phyloP scores from a whole-genome alignment of 2,329 filamentous ascomycete species.

The Phialophora tarda region DNA sequence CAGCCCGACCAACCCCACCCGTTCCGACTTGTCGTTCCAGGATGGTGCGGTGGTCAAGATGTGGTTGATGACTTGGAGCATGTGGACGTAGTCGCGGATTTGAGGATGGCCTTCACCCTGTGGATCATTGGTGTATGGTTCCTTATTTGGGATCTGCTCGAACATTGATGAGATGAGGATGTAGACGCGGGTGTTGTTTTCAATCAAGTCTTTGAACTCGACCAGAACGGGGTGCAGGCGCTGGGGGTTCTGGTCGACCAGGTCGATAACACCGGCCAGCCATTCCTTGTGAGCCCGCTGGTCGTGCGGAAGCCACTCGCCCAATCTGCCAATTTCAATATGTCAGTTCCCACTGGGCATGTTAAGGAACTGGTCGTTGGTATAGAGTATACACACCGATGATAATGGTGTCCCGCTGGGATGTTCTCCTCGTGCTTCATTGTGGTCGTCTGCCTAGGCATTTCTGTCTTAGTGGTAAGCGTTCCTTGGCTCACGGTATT shows the following conservation, averaged over 20 bases:
- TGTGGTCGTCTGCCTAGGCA: background rate
- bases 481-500: background rate
- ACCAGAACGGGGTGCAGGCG: constrained; percentile 64
- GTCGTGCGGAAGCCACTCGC: constrained; percentile 69
- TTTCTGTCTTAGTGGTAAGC: background rate
- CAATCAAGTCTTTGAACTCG: constrained; percentile 71
- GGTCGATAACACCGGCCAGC: constrained; percentile 62
- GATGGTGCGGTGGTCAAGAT: constrained; percentile 49
- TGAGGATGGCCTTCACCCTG: constrained; percentile 61
- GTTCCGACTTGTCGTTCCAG: constrained; percentile 49
- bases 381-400: background rate
- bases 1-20: constrained; percentile 56
- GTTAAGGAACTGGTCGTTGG: background rate
- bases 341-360: constrained; percentile 1
- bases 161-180: constrained; percentile 74
- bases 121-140: constrained; percentile 66
- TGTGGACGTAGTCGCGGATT: constrained; percentile 69
- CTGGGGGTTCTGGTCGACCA: constrained; percentile 59
- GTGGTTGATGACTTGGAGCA: constrained; percentile 70
- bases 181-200: constrained; percentile 66
- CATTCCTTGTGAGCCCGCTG: constrained; percentile 67
- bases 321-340: constrained; percentile 42
- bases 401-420: constrained; percentile 14
- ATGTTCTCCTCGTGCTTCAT: constrained; percentile 29
- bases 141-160: constrained; percentile 66